These are phyloP conservation scores for Pilasporangium apinafurcum DNA, from an alignment of 352 stramenopile genomes.

Conservation along the genomic window DNA sequence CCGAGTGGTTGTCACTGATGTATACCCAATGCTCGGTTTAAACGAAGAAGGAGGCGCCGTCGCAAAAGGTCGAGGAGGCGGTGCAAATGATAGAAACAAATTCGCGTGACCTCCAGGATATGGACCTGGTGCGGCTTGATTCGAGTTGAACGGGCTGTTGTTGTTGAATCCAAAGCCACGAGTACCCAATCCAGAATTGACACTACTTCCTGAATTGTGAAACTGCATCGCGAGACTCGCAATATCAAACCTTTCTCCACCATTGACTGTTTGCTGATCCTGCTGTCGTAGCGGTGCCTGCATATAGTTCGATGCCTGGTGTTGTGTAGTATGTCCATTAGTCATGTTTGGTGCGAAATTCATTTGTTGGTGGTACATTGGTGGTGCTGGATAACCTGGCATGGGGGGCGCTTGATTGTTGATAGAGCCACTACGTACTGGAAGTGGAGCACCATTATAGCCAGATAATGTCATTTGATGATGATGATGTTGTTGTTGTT, in stretches of 20 bases:
- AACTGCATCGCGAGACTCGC: conserved; percentile 80
- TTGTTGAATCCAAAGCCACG: conserved; percentile 17
- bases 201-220: conserved; percentile 25
- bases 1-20: conserved; percentile 53
- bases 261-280: conserved; percentile 8
- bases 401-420: conserved; percentile 20
- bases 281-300: conserved; percentile 16
- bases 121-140: conserved; percentile 18
- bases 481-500: too few species aligned
- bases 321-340: conserved; percentile 9
- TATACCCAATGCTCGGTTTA: conserved; percentile 79
- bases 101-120: conserved; percentile 2
- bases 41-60: conserved; percentile 26
- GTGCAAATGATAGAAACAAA: conserved; percentile 27
- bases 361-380: conserved; percentile 10
- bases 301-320: conserved; percentile 11
- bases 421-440: too few species aligned
- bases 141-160: background rate
- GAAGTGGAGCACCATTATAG: too few species aligned
- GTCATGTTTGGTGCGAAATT: conserved; percentile 16
- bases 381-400: conserved; percentile 1
- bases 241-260: conserved; percentile 36
- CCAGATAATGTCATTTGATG: too few species aligned
- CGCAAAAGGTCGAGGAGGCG: conserved; percentile 25
- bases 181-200: conserved; percentile 12